Evolutionary conservation across 768 basidiomycete genomes (phyloP).

Genomic region (Mycena capillaripes): DNA sequence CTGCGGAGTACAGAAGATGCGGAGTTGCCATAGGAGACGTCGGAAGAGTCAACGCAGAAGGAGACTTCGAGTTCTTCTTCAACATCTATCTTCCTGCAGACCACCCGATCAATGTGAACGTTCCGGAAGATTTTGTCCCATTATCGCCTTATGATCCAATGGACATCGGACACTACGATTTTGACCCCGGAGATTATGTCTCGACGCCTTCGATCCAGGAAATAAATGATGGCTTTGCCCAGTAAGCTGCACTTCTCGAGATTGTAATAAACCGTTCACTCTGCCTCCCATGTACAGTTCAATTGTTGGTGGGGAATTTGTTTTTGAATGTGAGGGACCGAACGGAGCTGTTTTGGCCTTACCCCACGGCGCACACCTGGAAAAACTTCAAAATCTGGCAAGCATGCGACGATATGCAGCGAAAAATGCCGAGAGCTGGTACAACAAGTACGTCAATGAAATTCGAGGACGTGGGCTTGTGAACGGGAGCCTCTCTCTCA

Average conservation of each 20-base stretch:
- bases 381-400: conserved; percentile 12
- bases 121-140: conserved; percentile 44
- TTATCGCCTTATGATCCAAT: background rate
- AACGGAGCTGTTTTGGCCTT: conserved; percentile 34
- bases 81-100: no score
- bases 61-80: conserved; percentile 50
- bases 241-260: background rate
- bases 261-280: background rate
- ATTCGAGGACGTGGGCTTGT: conserved; percentile 19
- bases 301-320: conserved; percentile 3
- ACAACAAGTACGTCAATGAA: conserved; percentile 24
- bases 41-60: conserved; percentile 46
- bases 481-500: conserved; percentile 37
- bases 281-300: background rate
- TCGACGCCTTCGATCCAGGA: background rate
- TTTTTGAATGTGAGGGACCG: conserved; percentile 6
- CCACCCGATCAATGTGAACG: conserved; percentile 42
- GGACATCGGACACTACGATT: background rate
- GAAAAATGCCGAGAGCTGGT: conserved; percentile 33
- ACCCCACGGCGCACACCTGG: conserved; percentile 2
- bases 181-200: no score
- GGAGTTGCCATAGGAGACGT: conserved; percentile 51
- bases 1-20: background rate
- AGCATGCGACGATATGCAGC: conserved; percentile 27
- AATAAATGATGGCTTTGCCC: background rate